Evolutionary conservation across 495 filamentous ascomycete genomes (phyloP), one percentile per base, ranked within the genome.

Genomic region (Hypoxylon rickii): DNA sequence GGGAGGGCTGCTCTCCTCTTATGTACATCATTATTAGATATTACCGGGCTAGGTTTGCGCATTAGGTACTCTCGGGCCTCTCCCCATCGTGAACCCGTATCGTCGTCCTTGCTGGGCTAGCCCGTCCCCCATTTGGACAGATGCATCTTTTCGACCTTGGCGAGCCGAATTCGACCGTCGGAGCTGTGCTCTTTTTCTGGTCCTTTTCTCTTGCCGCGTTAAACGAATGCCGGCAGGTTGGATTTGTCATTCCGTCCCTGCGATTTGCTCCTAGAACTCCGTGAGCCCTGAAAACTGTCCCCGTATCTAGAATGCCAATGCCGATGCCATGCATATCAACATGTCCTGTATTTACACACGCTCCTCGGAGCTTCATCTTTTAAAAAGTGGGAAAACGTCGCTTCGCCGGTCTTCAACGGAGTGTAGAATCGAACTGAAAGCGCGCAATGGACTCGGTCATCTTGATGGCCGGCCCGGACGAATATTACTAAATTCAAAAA

Each of bases 301-400:
- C 73, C 68, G 67, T 67, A 72, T 79, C 76, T 79, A 79, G 70
- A 76, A 76, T 75, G 73, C 70, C 76, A 77, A 71, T 72, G 69
- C 73, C 74, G 62, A 71, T 77, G 74, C 73, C 73, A 76, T 79
- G 75, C 74, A 75, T 77, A 73, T 75, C 76, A 75, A 77, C 73
- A 77, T 70, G 68, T 72, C 66, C 69, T 70, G 66, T 75, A 74
- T 77, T 68, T 75, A 73, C 73, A 78, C 73, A 66, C 65, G 66
- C 59, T 68, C 58, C 68, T 38, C 36, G 61, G 69, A 65, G 64
- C 67, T 61, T 55, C 60, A n/a, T 65, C 67, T 66, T 64, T 61
- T 41, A 54, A 64, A 65, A 63, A 58, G 44, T 51, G 43, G 55
- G 61, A 57, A 67, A 66, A 69, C 33, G 60, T 39, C 50, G 48